phyloP scores from a whole-genome alignment of 495 filamentous ascomycete genomes.

The Cairneyella variabilis region DNA sequence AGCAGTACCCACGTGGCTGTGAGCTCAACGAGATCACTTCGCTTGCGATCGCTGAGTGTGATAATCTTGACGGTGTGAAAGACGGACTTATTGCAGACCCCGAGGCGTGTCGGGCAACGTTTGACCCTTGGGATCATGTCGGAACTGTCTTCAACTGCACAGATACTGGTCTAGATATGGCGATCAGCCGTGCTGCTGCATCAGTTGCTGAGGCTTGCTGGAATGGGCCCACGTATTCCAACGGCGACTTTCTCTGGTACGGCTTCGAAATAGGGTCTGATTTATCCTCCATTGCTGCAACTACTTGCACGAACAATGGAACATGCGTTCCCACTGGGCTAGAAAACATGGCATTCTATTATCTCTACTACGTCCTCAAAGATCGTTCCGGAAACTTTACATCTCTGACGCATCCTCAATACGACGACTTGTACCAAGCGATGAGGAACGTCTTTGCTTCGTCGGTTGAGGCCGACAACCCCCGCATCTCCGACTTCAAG shows the following conservation, averaged over 20 bases:
- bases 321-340: too few species aligned
- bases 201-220: neutral
- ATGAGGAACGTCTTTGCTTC: too few species aligned
- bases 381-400: too few species aligned
- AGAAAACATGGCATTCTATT: too few species aligned
- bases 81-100: slow-evolving; percentile 32
- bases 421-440: too few species aligned
- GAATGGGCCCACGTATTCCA: slow-evolving; percentile 8
- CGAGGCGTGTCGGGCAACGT: slow-evolving; percentile 21
- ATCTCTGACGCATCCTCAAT: too few species aligned
- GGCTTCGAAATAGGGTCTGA: slow-evolving; percentile 17
- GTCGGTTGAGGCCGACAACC: too few species aligned
- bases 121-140: slow-evolving; percentile 3
- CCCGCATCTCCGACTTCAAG: too few species aligned
- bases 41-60: slow-evolving; percentile 34
- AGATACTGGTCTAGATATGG: neutral
- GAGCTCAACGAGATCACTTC: slow-evolving; percentile 28
- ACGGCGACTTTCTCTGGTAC: slow-evolving; percentile 18
- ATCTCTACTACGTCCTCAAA: too few species aligned
- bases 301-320: too few species aligned
- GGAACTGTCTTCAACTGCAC: neutral
- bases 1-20: slow-evolving; percentile 26
- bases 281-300: too few species aligned
- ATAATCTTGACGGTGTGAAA: slow-evolving; percentile 34
- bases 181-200: neutral